phyloP scores from a whole-genome alignment of 2,329 filamentous ascomycete genomes.

The Diaporthe sp. region DNA sequence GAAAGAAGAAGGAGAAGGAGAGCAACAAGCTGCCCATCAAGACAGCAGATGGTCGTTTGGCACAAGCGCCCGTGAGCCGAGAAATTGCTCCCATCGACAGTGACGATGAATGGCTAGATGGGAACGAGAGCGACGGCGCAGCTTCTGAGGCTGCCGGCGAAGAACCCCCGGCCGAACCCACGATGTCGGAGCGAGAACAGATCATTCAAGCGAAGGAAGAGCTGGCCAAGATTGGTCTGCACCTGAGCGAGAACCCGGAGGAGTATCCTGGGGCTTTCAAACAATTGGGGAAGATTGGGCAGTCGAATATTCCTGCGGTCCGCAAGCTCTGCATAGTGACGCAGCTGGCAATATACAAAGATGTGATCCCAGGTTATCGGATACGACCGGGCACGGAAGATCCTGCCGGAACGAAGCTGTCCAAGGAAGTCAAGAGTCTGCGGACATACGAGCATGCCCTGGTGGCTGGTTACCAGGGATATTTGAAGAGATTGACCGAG shows the following conservation, averaged over 20 bases:
- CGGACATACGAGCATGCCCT: constrained; percentile 89
- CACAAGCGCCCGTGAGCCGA: constrained; percentile 60
- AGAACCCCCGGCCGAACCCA: constrained; percentile 63
- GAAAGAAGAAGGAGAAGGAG: constrained; percentile 78
- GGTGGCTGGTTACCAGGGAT: constrained; percentile 84
- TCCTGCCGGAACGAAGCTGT: constrained; percentile 80
- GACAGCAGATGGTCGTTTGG: constrained; percentile 79
- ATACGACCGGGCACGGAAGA: constrained; percentile 86
- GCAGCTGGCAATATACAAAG: constrained; percentile 91
- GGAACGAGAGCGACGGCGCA: constrained; percentile 66
- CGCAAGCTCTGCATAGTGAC: constrained; percentile 89
- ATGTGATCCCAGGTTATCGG: constrained; percentile 94
- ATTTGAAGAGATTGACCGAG: constrained; percentile 79
- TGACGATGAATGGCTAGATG: constrained; percentile 73
- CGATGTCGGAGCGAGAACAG: constrained; percentile 80
- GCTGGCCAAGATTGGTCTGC: constrained; percentile 81
- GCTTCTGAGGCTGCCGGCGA: constrained; percentile 51
- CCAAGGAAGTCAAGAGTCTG: constrained; percentile 88
- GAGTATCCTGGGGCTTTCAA: constrained; percentile 87
- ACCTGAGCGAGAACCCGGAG: constrained; percentile 92
- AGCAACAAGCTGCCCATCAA: constrained; percentile 86
- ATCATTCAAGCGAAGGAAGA: constrained; percentile 92
- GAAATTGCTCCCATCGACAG: constrained; percentile 68
- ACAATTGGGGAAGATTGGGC: constrained; percentile 77
- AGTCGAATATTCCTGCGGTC: constrained; percentile 76